Evolutionary conservation across 768 basidiomycete species (phyloP).

Genomic region (Chalciporus piperatus): DNA sequence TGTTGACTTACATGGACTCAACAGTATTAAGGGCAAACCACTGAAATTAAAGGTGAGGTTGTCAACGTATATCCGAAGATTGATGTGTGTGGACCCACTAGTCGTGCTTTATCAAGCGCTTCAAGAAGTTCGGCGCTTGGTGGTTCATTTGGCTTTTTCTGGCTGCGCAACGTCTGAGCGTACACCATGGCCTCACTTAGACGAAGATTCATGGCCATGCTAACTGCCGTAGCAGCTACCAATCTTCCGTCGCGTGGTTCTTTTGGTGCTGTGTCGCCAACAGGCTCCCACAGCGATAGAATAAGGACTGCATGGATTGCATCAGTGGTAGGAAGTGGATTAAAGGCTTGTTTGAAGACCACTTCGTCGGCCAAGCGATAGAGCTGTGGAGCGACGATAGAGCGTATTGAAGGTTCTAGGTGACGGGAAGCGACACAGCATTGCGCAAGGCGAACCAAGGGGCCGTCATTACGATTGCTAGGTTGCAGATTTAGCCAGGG

Average conservation of each 20-base stretch:
- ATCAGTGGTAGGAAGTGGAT: conserved; percentile 40
- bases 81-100: conserved; percentile 28
- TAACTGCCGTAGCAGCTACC: conserved; percentile 41
- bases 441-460: conserved; percentile 42
- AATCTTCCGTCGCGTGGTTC: conserved; percentile 39
- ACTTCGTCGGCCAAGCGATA: conserved; percentile 41
- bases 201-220: conserved; percentile 45
- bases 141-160: conserved; percentile 27
- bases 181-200: conserved; percentile 37
- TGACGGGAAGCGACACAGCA: conserved; percentile 47
- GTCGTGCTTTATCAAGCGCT: conserved; percentile 35
- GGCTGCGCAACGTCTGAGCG: conserved; percentile 27
- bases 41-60: conserved; percentile 20
- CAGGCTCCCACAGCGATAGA: conserved; percentile 44
- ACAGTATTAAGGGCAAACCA: conserved; percentile 38
- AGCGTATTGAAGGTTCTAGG: conserved; percentile 34
- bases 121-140: conserved; percentile 31
- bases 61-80: conserved; percentile 15
- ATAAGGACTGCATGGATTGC: conserved; percentile 41
- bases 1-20: conserved; percentile 37
- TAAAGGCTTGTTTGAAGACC: conserved; percentile 40
- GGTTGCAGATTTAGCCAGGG: conserved; percentile 45
- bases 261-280: conserved; percentile 31
- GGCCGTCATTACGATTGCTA: conserved; percentile 25
- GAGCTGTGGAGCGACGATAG: conserved; percentile 37